Conservation (phyloP, 2,329 filamentous ascomycete species). For the Verticillium klebahnii region DNA sequence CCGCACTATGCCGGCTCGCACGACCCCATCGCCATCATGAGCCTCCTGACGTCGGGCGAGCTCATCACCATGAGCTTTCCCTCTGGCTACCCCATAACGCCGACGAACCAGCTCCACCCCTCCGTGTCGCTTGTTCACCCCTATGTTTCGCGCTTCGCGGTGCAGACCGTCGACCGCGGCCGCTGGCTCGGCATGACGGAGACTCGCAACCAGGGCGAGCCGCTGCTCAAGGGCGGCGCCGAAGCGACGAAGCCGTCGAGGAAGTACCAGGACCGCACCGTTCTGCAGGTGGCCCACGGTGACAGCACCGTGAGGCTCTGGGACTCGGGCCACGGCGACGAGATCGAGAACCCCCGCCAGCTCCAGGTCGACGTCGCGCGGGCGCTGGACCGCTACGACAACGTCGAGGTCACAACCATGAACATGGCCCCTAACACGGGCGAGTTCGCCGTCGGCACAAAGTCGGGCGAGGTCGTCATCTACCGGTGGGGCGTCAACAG, state of each 20-base stretch:
- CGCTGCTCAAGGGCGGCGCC: conserved; percentile 73
- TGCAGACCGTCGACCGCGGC: conserved; percentile 71
- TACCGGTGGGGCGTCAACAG: conserved; percentile 86
- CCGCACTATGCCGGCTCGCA: conserved; percentile 85
- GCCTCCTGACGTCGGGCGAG: conserved; percentile 79
- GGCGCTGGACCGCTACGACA: conserved; percentile 72
- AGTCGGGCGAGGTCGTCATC: conserved; percentile 77
- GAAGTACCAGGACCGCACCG: conserved; percentile 75
- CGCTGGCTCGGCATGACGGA: conserved; percentile 92
- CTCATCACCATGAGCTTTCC: conserved; percentile 88
- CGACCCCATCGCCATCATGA: conserved; percentile 82
- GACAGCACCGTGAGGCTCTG: conserved; percentile 90
- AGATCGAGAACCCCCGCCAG: conserved; percentile 79
- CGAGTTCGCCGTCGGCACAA: conserved; percentile 79
- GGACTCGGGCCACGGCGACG: conserved; percentile 88
- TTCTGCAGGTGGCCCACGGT: conserved; percentile 82
- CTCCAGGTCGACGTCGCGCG: conserved; percentile 84
- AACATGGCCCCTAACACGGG: conserved; percentile 76
- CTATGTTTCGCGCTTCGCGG: conserved; percentile 68
- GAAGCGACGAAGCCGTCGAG: conserved; percentile 66
- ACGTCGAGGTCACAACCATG: conserved; percentile 73
- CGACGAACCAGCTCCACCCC: conserved; percentile 87
- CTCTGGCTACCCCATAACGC: conserved; percentile 82
- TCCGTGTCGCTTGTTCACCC: conserved; percentile 87
- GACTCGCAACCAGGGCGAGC: conserved; percentile 71